Evolutionary conservation across 108 stramenopile genomes (phyloP).

Genomic region (Stephanodiscus triporus): DNA sequence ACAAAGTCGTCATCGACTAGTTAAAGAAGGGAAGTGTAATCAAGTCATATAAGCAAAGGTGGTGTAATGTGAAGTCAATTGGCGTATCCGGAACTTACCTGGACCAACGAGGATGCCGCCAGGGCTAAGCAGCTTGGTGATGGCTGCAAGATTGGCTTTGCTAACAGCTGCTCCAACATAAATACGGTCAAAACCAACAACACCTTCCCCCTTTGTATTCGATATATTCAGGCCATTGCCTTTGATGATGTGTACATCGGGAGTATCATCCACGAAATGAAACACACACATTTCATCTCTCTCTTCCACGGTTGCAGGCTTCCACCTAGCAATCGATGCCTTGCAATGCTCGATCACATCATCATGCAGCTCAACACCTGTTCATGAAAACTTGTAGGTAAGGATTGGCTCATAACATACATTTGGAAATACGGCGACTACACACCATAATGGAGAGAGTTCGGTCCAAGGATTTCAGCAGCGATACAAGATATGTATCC

Average conservation of each 20-base stretch:
- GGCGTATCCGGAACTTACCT: slow-evolving; percentile 45
- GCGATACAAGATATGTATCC: slow-evolving; percentile 87
- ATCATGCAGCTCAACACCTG: slow-evolving; percentile 76
- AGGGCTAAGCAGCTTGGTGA: slow-evolving; percentile 74
- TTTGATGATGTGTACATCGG: slow-evolving; percentile 66
- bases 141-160: slow-evolving; percentile 46
- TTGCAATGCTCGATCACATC: slow-evolving; percentile 81
- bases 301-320: slow-evolving; percentile 39
- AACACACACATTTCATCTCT: slow-evolving; percentile 22
- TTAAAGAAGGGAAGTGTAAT: not conserved
- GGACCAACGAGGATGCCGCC: slow-evolving; percentile 88
- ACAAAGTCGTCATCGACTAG: slow-evolving; percentile 83
- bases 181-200: slow-evolving; percentile 84
- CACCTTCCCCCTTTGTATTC: slow-evolving; percentile 62
- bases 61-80: slow-evolving; percentile 2
- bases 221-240: slow-evolving; percentile 76
- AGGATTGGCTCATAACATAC: not conserved
- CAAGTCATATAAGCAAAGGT: not conserved
- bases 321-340: slow-evolving; percentile 68
- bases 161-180: slow-evolving; percentile 86
- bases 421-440: not conserved
- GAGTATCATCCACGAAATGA: slow-evolving; percentile 42
- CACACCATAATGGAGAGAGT: slow-evolving; percentile 68
- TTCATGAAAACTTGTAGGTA: not conserved
- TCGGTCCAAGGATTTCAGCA: slow-evolving; percentile 77